Conservation (phyloP, 805 yeast species). For the Candida tibetensis region DNA sequence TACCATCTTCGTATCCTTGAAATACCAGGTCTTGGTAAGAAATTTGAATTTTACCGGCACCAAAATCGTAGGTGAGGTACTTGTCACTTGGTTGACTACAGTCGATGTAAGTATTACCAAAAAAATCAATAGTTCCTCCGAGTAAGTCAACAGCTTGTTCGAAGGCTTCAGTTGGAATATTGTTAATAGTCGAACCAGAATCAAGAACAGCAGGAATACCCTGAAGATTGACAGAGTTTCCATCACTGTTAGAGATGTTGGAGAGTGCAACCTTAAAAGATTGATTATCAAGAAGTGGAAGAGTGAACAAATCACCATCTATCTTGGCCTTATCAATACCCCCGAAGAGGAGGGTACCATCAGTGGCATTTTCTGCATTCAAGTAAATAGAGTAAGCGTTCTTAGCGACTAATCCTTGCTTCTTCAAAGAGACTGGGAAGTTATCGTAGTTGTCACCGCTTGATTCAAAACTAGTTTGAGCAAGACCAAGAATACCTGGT, state of each 20-base stretch:
- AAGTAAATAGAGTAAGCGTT: constrained; percentile 24
- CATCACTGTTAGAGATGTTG: background rate
- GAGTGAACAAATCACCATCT: constrained; percentile 6
- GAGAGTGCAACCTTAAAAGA: constrained; percentile 3
- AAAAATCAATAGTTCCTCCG: constrained; percentile 1
- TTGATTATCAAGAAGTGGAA: constrained; percentile 1
- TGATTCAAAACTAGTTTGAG: constrained; percentile 4
- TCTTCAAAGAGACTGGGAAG: constrained; percentile 20
- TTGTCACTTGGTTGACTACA: constrained; percentile 9
- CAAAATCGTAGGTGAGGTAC: constrained; percentile 5
- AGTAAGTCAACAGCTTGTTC: background rate
- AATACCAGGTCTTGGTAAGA: constrained; percentile 7
- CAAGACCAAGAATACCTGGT: constrained; percentile 12
- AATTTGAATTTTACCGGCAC: constrained; percentile 5
- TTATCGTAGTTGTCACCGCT: constrained; percentile 11
- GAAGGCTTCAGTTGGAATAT: constrained; percentile 4
- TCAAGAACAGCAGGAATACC: constrained; percentile 6
- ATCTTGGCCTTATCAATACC: constrained; percentile 18
- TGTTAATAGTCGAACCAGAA: constrained; percentile 8
- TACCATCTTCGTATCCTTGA: background rate
- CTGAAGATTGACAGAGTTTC: background rate
- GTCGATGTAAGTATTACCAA: background rate
- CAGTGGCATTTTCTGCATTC: constrained; percentile 14
- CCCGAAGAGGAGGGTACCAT: constrained; percentile 24
- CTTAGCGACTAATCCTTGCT: constrained; percentile 24